Base-by-base conservation (phyloP, 2,329 filamentous ascomycete species). In the Fusarium nurragi region DNA sequence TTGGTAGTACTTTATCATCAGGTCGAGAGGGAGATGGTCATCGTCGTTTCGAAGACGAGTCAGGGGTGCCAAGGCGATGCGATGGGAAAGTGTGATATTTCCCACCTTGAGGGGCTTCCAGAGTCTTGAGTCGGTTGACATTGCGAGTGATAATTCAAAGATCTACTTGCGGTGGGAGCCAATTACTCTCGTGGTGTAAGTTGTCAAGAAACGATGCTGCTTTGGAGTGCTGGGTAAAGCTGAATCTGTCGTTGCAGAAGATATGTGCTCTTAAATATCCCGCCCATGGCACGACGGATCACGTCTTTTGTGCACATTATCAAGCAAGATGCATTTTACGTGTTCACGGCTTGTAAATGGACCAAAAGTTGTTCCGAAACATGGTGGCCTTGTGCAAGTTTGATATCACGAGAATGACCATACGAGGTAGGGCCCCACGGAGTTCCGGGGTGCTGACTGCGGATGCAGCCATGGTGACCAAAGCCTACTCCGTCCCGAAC, bases 21-120 rank as follows among this genome's bases (percentile, higher is more conserved):
- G 59, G 3, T 65, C 60, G 1, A 67, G 58, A 2, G 74, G 69
- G 12, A 65, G 53, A 25, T 73, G 71, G n/a, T 77, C 60, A 54
- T 84, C 76, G 48, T 79, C 76, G 49, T 77, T 79, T 45, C 84
- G 82, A 67, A 79, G 79, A 18, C 84, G 81, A 9, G 85, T 87
- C 55, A 88, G 73, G 11, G 86, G 86, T 0, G 86, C 83, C 74
- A 88, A 79, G 51, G 80, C 80, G 25, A 89, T 67, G 32, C 81
- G 76, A 64, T 82, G 77, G 40, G 79, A 70, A 39, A 83, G 72
- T 3, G 64, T 67, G 39, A 70, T 46, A 23, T 74, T 74, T 48
- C 81, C 81, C 10, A 82, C 50, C 65, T 76, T 76, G 50, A 83
- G 68, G 14, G 81, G 81, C 34, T 76, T 47, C 68, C 68, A 71